Conservation (phyloP, 108 stramenopile species). For the Asterionellopsis glacialis region DNA sequence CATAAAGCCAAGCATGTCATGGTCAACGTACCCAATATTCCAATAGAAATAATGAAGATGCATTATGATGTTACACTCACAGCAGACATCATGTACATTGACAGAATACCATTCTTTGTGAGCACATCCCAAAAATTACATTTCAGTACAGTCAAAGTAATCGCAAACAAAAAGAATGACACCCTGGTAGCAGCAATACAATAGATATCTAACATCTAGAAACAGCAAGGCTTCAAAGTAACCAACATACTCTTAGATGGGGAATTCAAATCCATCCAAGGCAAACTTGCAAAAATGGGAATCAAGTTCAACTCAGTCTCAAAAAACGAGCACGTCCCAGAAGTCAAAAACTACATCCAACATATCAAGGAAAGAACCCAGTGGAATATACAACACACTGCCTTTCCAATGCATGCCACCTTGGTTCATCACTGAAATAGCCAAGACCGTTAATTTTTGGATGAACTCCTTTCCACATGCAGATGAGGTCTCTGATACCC, state of each 20-base stretch:
- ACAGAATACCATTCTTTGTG: conserved; percentile 31
- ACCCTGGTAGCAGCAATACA: neutral
- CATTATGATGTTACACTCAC: conserved; percentile 18
- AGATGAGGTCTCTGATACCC: conserved; percentile 8
- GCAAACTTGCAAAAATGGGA: neutral
- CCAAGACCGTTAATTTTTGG: conserved; percentile 12
- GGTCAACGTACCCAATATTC: conserved; percentile 9
- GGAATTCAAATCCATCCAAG: conserved; percentile 7
- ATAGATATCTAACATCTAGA: conserved; percentile 7
- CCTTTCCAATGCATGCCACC: conserved; percentile 17
- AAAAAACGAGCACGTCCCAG: conserved; percentile 19
- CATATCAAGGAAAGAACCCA: conserved; percentile 27
- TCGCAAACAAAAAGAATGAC: neutral
- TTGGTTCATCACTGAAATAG: conserved; percentile 20
- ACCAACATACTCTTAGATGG: conserved; percentile 7
- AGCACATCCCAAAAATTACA: conserved; percentile 23
- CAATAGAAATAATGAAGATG: conserved; percentile 14
- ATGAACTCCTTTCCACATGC: conserved; percentile 9
- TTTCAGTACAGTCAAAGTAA: conserved; percentile 14
- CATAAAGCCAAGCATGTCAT: conserved; percentile 11
- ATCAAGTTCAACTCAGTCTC: conserved; percentile 18
- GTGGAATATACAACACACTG: conserved; percentile 8
- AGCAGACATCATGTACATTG: conserved; percentile 39
- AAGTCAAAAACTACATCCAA: conserved; percentile 20
- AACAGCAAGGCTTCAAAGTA: conserved; percentile 5